Evolutionary conservation across 768 basidiomycete genomes (phyloP).

Genomic region (Grammothele lineata): DNA sequence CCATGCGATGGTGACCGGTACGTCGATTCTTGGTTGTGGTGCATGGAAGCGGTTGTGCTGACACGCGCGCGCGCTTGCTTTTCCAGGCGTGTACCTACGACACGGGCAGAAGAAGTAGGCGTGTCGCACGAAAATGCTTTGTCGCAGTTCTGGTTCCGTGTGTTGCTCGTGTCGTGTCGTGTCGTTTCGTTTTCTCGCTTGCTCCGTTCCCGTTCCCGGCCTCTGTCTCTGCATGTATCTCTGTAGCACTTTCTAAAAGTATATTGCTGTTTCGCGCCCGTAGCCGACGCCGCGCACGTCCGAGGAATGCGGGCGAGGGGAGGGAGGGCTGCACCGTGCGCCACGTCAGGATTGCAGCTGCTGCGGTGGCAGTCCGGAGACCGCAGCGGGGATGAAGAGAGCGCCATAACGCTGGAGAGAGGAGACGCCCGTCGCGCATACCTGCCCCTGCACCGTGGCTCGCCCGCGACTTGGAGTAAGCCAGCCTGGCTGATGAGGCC

Average conservation of each 20-base stretch:
- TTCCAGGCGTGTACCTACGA: conserved; percentile 43
- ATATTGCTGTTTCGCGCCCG: conserved; percentile 1
- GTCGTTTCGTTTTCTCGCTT: conserved; percentile 10
- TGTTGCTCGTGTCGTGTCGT: conserved; percentile 13
- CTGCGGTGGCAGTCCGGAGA: conserved; percentile 16
- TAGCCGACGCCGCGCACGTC: too few relatives aligned
- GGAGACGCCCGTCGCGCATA: conserved; percentile 2
- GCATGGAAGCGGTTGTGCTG: too few relatives aligned
- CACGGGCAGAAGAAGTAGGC: conserved; percentile 28
- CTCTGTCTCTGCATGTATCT: conserved; percentile 9
- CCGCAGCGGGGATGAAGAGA: too few relatives aligned
- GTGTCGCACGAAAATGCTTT: not conserved
- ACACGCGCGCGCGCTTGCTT: too few relatives aligned
- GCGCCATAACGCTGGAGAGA: too few relatives aligned
- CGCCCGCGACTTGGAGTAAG: too few relatives aligned
- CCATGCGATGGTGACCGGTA: conserved; percentile 86
- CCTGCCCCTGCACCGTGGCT: too few relatives aligned
- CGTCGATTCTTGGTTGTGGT: too few relatives aligned
- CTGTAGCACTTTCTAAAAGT: conserved; percentile 17
- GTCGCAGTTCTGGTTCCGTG: not conserved
- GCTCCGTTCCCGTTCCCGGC: too few relatives aligned
- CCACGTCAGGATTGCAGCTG: conserved; percentile 16
- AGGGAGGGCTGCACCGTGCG: too few relatives aligned
- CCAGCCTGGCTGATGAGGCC: conserved; percentile 26
- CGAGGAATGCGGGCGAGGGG: too few relatives aligned